Conservation (phyloP, 225 moss, liverwort and hornwort species). For the Sphagnum contortum region DNA sequence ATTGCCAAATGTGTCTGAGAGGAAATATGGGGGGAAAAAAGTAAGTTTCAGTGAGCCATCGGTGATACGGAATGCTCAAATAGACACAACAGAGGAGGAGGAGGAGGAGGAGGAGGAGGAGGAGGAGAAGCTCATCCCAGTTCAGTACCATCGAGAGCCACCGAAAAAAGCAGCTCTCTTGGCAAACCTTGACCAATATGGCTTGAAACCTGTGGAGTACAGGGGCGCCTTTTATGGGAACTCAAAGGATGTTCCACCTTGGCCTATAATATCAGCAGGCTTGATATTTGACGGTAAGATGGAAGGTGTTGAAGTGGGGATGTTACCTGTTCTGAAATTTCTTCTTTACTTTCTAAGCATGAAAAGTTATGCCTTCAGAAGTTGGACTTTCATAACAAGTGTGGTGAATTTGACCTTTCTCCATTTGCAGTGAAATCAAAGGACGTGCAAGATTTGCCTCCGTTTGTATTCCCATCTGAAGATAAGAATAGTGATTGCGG, state of each 20-base stretch:
- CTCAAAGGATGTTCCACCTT: slow-evolving; percentile 60
- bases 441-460: slow-evolving; percentile 56
- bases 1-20: no score
- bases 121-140: slow-evolving; percentile 12
- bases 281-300: slow-evolving; percentile 82
- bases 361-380: no score
- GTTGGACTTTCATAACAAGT: no score
- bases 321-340: no score
- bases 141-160: slow-evolving; percentile 58
- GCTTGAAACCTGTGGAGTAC: slow-evolving; percentile 40
- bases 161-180: slow-evolving; percentile 47
- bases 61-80: no score
- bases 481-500: slow-evolving; percentile 58
- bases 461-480: slow-evolving; percentile 64
- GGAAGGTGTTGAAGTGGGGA: no score
- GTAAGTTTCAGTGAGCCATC: no score
- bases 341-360: no score
- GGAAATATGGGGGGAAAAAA: no score
- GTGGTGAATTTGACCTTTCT: neutral
- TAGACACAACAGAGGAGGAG: neutral
- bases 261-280: slow-evolving; percentile 67
- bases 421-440: slow-evolving; percentile 68
- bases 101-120: no score
- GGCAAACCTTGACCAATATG: slow-evolving; percentile 28
- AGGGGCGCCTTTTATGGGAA: slow-evolving; percentile 72